phyloP scores from a whole-genome alignment of 78 protist species.

The Isochrysis galbana region DNA sequence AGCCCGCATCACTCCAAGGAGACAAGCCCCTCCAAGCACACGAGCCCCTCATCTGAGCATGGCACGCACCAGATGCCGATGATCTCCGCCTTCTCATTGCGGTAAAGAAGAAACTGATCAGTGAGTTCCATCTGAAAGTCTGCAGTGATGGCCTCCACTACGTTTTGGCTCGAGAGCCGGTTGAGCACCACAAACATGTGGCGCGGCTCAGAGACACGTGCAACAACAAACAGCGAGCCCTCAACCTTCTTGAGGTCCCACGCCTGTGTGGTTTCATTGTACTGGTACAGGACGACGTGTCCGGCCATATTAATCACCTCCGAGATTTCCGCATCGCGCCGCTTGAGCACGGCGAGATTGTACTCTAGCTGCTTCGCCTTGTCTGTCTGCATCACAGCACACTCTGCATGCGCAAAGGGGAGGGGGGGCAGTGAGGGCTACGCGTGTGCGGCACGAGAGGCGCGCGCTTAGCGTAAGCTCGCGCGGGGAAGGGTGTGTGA shows the following conservation, averaged over 20 bases:
- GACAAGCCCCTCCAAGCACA: too few species aligned
- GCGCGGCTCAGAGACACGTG: background rate
- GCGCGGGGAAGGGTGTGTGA: too few species aligned
- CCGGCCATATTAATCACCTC: background rate
- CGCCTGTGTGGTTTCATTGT: background rate
- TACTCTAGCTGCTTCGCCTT: background rate
- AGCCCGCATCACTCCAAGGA: too few species aligned
- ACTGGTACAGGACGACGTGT: background rate
- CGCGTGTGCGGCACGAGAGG: too few species aligned
- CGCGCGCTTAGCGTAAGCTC: too few species aligned
- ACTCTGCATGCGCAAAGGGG: too few species aligned
- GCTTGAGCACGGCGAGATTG: slow-evolving; percentile 9
- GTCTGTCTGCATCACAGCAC: background rate
- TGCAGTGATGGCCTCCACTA: background rate
- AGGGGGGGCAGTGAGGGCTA: too few species aligned
- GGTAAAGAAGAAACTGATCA: background rate
- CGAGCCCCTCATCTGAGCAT: too few species aligned
- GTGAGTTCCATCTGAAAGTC: background rate
- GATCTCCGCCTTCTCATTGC: background rate
- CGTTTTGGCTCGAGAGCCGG: background rate
- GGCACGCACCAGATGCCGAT: slow-evolving; percentile 6
- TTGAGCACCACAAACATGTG: background rate
- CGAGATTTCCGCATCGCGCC: background rate
- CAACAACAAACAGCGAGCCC: background rate
- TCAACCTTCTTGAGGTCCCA: slow-evolving; percentile 2